A percentile compares a stretch with the other conserved stretches of the same genome.
phyloP scores from a whole-genome alignment of 2,329 filamentous ascomycete genomes.

The Mariannaea sp. region DNA sequence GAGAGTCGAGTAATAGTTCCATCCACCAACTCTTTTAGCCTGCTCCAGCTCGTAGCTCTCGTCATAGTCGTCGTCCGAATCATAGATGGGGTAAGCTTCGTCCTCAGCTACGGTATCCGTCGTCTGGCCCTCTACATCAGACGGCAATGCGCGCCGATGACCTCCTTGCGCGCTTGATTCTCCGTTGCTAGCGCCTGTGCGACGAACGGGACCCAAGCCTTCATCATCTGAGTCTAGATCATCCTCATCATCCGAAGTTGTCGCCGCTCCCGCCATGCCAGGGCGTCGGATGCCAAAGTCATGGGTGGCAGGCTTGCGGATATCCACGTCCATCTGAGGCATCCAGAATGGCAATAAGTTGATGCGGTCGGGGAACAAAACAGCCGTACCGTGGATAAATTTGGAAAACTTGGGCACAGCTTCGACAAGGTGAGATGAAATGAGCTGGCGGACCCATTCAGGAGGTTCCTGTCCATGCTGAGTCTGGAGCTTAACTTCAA shows the following conservation, averaged over 20 bases:
- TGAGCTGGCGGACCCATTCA: slow-evolving; percentile 94
- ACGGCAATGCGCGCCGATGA: slow-evolving; percentile 49
- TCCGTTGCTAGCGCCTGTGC: slow-evolving; percentile 35
- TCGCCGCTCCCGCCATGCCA: slow-evolving; percentile 74
- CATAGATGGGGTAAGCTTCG: slow-evolving; percentile 85
- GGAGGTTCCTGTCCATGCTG: slow-evolving; percentile 94
- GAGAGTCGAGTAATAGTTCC: slow-evolving; percentile 71
- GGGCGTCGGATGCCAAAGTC: slow-evolving; percentile 89
- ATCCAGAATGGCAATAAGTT: slow-evolving; percentile 94
- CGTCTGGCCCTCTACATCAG: slow-evolving; percentile 84
- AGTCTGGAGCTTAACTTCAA: slow-evolving; percentile 97
- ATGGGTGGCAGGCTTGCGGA: slow-evolving; percentile 87
- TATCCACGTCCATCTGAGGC: slow-evolving; percentile 97
- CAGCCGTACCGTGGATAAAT: slow-evolving; percentile 94
- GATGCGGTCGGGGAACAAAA: slow-evolving; percentile 84
- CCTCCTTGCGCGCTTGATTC: slow-evolving; percentile 47
- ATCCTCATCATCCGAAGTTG: slow-evolving; percentile 77
- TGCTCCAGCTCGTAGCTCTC: slow-evolving; percentile 77
- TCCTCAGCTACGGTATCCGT: slow-evolving; percentile 61
- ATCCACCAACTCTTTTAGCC: slow-evolving; percentile 75
- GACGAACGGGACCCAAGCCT: slow-evolving; percentile 37
- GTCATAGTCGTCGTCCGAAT: slow-evolving; percentile 80
- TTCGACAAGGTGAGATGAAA: slow-evolving; percentile 91
- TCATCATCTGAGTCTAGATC: slow-evolving; percentile 73
- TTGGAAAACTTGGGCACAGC: slow-evolving; percentile 99